These are phyloP conservation scores for Wallacemonas sp. DNA, from an alignment of 208 protist species.

Conservation along the genomic window DNA sequence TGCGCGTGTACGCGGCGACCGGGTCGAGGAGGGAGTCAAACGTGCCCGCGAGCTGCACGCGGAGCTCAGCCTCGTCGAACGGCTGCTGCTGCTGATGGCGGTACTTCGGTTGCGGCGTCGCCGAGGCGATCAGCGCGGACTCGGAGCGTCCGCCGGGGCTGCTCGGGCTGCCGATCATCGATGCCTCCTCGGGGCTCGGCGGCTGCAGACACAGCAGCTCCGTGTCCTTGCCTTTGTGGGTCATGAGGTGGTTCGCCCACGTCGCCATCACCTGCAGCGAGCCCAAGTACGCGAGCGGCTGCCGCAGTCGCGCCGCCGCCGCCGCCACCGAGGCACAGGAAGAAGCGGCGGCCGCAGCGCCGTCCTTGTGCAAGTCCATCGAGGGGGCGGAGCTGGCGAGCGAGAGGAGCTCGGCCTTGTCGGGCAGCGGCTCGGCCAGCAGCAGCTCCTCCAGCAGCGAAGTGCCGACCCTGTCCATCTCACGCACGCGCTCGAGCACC, in stretches of 20 bases:
- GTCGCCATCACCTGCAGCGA: slow-evolving; percentile 18
- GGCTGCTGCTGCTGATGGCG: neutral
- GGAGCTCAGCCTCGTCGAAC: neutral
- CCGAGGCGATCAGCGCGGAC: too few relatives aligned
- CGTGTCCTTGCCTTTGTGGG: slow-evolving; percentile 10
- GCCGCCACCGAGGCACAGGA: too few relatives aligned
- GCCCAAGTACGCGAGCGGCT: slow-evolving; percentile 12
- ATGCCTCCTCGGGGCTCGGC: neutral
- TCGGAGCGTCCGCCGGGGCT: too few relatives aligned
- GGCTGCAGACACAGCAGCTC: slow-evolving; percentile 22
- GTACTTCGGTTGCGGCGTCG: too few relatives aligned
- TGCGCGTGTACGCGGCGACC: slow-evolving; percentile 15
- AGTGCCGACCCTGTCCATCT: slow-evolving; percentile 70
- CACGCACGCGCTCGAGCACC: slow-evolving; percentile 50
- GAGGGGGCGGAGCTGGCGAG: too few relatives aligned
- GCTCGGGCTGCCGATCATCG: neutral
- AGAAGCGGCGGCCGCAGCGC: too few relatives aligned
- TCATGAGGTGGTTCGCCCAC: slow-evolving; percentile 22
- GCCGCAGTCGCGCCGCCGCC: neutral
- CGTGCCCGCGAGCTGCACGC: neutral
- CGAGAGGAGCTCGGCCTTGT: neutral
- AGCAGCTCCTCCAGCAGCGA: slow-evolving; percentile 65
- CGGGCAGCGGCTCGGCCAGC: slow-evolving; percentile 32
- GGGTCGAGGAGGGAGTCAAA: slow-evolving; percentile 22
- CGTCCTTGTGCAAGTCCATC: too few relatives aligned